phyloP scores from a whole-genome alignment of 192 early-diverging fungal species.

The Phycomyces blakesleeanus region DNA sequence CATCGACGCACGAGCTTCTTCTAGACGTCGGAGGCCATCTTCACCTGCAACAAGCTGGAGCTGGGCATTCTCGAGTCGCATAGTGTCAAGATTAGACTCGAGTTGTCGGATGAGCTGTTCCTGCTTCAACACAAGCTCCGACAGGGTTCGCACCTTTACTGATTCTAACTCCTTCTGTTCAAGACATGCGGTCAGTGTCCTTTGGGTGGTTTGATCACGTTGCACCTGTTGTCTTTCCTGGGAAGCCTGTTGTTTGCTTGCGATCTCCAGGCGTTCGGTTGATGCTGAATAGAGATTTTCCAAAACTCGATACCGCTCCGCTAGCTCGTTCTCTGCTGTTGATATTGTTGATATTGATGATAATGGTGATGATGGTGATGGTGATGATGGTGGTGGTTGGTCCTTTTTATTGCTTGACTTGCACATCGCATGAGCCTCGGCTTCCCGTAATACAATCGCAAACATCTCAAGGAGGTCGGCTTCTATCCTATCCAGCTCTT shows the following conservation, averaged over 20 bases:
- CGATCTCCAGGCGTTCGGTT: too few relatives aligned
- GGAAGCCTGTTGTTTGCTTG: not conserved
- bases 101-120: not conserved
- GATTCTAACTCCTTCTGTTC: not conserved
- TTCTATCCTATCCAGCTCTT: not conserved
- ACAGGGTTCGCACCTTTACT: not conserved
- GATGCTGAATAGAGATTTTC: too few relatives aligned
- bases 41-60: not conserved
- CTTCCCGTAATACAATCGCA: not conserved
- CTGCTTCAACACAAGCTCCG: not conserved
- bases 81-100: not conserved
- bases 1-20: too few relatives aligned
- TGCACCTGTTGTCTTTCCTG: not conserved
- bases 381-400: too few relatives aligned
- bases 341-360: too few relatives aligned
- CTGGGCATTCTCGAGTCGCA: not conserved
- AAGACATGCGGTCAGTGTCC: not conserved
- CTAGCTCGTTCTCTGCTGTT: too few relatives aligned
- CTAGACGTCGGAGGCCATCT: too few relatives aligned
- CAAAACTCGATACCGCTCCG: too few relatives aligned
- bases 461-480: not conserved
- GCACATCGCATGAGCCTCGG: not conserved
- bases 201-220: not conserved
- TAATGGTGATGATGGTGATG: too few relatives aligned
- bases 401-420: not conserved